Evolutionary conservation across 2,329 filamentous ascomycete genomes (phyloP), one percentile per base, ranked within the genome.

Genomic region (Cercospora beticola): DNA sequence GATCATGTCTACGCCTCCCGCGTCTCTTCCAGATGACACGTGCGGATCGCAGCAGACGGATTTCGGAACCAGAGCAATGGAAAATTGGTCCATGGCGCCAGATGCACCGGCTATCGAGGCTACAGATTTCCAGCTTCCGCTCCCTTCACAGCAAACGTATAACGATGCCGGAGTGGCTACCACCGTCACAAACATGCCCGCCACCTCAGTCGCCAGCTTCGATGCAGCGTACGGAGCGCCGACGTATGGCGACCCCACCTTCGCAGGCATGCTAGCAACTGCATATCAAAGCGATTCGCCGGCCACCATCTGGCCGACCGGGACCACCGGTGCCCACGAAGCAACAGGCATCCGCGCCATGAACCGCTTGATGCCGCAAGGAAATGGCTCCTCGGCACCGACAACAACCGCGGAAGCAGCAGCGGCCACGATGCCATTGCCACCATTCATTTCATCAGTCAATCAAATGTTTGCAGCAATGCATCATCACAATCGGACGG

Each of bases 391-490:
- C 36, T n/a, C 36, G 16, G 36, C 16, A 43, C 12, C 12, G 14
- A 49, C 46, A 14, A 23, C 46, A 2, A 12, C 46, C 4, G 26
- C 12, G 12, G 49, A 23, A 56, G 49, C 23, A 56, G 23, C 23
- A 23, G 7, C 10, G 14, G 49, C 4, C 14, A 56, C 18, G 5
- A 54, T 54, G 14, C 6, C 49, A 6, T 43, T n/a, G 16, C 5
- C 49, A 16, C 49, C 5, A 14, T 56, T 56, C 49, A 9, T 26
- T 3, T 23, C 49, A 56, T 23, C 49, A 14, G 23, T 52, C 36
- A 18, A 62, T 31, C 23, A 62, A 14, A n/a, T 62, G 43, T 62
- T 62, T 31, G 60, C 36, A 62, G 36, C 60, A 52, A 12, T 62
- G 36, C 60, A 62, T 18, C 56, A 33, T 14, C 31, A 10, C 18